Conservation (phyloP, 495 filamentous ascomycete genomes). For the Letharia lupina region DNA sequence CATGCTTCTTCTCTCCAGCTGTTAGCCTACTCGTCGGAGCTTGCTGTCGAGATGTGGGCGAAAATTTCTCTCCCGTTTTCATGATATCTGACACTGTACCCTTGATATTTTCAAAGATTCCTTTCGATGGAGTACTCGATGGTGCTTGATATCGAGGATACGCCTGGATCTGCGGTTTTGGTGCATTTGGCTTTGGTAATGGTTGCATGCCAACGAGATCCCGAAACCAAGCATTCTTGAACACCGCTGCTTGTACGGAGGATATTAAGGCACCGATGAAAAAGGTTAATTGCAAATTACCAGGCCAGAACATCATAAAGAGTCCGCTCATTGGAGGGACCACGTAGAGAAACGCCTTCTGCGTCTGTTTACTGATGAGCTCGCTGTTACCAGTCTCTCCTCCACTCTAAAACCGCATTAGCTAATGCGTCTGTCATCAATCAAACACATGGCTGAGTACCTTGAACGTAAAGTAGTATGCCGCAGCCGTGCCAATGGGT, state of each 20-base stretch:
- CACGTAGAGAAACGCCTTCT: conserved; percentile 44
- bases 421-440: not conserved
- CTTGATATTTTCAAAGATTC: conserved; percentile 8
- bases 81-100: conserved; percentile 3
- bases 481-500: conserved; percentile 45
- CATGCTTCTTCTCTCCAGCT: conserved; percentile 13
- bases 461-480: conserved; percentile 48
- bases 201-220: conserved; percentile 45
- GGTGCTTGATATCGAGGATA: conserved; percentile 11
- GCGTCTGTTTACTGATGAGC: conserved; percentile 24
- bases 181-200: conserved; percentile 19
- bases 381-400: conserved; percentile 3
- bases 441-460: conserved; percentile 35
- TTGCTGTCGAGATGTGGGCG: not conserved
- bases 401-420: conserved; percentile 3
- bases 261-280: conserved; percentile 46
- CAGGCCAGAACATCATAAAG: conserved; percentile 58
- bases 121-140: not conserved
- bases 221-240: conserved; percentile 45
- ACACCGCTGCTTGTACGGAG: conserved; percentile 46
- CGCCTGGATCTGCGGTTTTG: not conserved
- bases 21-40: conserved; percentile 14
- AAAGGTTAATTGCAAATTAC: conserved; percentile 67
- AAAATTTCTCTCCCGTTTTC: not conserved
- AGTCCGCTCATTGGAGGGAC: conserved; percentile 54